phyloP scores from a whole-genome alignment of 768 basidiomycete species.

The Xerocomus brunneocitrinus region DNA sequence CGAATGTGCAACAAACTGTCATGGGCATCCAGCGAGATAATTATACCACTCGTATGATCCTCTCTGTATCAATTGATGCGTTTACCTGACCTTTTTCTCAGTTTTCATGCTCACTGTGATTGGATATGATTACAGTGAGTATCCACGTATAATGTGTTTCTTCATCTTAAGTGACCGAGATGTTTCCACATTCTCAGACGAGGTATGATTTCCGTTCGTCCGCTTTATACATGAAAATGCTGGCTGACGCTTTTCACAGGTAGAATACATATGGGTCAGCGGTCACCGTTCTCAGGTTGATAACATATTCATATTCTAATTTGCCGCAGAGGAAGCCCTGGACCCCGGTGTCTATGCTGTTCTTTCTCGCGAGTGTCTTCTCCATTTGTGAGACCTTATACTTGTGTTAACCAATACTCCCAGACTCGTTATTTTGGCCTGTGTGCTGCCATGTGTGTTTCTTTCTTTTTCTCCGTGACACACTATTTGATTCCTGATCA shows the following conservation, averaged over 20 bases:
- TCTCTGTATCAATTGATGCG: neutral
- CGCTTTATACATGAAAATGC: neutral
- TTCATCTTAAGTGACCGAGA: neutral
- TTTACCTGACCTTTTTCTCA: neutral
- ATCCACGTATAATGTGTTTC: too few relatives aligned
- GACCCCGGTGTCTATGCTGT: neutral
- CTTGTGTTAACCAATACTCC: too few relatives aligned
- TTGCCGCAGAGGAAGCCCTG: neutral
- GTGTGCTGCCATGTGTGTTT: neutral
- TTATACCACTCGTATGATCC: neutral
- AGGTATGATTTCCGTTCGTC: neutral
- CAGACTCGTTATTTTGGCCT: neutral
- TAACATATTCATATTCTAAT: neutral
- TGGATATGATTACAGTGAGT: neutral
- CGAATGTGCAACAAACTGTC: neutral
- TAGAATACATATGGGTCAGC: neutral
- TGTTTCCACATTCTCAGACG: neutral
- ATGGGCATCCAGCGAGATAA: neutral
- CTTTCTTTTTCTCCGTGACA: too few relatives aligned
- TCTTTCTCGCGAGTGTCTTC: neutral
- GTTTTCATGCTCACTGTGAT: neutral
- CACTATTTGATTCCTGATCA: neutral
- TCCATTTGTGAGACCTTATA: neutral
- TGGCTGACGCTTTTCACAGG: neutral
- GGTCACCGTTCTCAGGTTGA: neutral